Evolutionary conservation across 768 basidiomycete genomes (phyloP).

Genomic region (Mycena indigotica): DNA sequence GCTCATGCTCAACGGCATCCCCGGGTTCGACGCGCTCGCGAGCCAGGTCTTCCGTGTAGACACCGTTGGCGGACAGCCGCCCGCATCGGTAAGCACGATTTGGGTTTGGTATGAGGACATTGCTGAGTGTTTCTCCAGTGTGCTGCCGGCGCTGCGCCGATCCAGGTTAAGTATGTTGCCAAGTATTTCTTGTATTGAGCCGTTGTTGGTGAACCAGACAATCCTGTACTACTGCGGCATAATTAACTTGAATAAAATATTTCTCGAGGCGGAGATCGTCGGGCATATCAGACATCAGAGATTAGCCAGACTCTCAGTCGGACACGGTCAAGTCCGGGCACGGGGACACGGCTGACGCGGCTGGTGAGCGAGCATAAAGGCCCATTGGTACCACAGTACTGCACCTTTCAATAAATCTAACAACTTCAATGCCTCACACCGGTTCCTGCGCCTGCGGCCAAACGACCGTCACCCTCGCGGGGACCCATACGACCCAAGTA

Average conservation of each 20-base stretch:
- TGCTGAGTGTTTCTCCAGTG: background rate
- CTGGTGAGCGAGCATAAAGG: no score
- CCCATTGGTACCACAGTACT: no score
- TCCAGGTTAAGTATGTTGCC: background rate
- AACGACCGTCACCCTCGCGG: slow-evolving; percentile 30
- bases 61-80: slow-evolving; percentile 34
- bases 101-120: background rate
- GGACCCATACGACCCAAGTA: slow-evolving; percentile 32
- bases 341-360: no score
- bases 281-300: no score
- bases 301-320: no score
- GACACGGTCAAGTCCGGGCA: no score
- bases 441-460: slow-evolving; percentile 38
- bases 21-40: slow-evolving; percentile 35
- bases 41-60: slow-evolving; percentile 36
- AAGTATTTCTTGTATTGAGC: background rate
- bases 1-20: slow-evolving; percentile 36
- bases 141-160: background rate
- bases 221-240: no score
- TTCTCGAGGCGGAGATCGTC: no score
- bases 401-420: no score
- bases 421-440: slow-evolving; percentile 21
- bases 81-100: slow-evolving; percentile 16
- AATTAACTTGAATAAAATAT: no score
- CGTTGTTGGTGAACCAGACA: no score